Conservation (phyloP, 2,329 filamentous ascomycete species). For the Polychaeton citri region DNA sequence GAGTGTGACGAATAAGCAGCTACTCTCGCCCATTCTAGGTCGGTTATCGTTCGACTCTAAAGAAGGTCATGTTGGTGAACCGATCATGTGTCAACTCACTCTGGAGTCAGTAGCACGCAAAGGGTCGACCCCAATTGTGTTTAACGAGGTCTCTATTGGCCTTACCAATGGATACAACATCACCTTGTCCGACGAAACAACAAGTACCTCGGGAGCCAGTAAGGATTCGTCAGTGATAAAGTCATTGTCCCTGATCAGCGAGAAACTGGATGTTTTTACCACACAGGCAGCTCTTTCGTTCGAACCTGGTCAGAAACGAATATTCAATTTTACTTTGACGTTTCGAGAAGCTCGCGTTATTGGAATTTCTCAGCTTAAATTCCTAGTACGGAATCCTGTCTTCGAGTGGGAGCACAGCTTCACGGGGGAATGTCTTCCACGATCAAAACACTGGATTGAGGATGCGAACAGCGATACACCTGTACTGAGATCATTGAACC, state of each 20-base stretch:
- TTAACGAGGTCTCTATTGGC: neutral
- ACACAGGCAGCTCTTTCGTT: slow-evolving; percentile 54
- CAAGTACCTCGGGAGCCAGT: neutral
- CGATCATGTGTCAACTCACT: slow-evolving; percentile 41
- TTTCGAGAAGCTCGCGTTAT: slow-evolving; percentile 59
- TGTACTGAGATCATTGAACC: slow-evolving; percentile 11
- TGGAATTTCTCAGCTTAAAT: neutral
- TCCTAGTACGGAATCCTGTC: neutral
- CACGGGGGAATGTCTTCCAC: slow-evolving; percentile 7
- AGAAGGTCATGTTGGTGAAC: slow-evolving; percentile 48
- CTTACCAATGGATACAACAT: neutral
- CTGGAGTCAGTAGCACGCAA: slow-evolving; percentile 36
- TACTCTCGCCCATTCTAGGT: slow-evolving; percentile 29
- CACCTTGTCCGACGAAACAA: neutral
- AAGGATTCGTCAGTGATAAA: neutral
- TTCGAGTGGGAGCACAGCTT: neutral
- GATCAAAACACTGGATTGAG: slow-evolving; percentile 9
- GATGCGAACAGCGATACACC: neutral
- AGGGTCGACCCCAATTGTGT: slow-evolving; percentile 9
- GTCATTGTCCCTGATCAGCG: neutral
- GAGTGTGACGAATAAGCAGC: slow-evolving; percentile 8
- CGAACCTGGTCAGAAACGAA: slow-evolving; percentile 34
- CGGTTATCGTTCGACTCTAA: slow-evolving; percentile 40
- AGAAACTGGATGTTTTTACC: slow-evolving; percentile 24
- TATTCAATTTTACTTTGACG: slow-evolving; percentile 47